Evolutionary conservation across 495 filamentous ascomycete species (phyloP).

Genomic region (Aspergillus nidulans): DNA sequence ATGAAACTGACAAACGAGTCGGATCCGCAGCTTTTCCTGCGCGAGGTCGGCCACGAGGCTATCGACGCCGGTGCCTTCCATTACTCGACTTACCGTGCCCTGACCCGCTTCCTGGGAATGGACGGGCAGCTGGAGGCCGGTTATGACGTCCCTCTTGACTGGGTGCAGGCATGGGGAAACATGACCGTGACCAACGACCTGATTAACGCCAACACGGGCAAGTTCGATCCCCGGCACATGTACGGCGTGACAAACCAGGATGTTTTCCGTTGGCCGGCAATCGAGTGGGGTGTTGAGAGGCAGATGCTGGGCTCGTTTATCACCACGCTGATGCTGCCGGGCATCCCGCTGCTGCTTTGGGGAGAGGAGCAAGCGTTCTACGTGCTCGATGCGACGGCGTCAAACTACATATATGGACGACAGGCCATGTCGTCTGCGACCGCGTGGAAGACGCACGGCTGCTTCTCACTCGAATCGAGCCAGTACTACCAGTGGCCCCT

Average conservation of each 20-base stretch:
- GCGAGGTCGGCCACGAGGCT: conserved; percentile 49
- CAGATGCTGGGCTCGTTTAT: conserved; percentile 59
- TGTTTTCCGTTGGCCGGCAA: conserved; percentile 67
- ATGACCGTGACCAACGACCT: conserved; percentile 61
- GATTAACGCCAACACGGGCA: conserved; percentile 58
- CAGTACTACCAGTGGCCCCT: conserved; percentile 60
- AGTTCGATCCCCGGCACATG: conserved; percentile 67
- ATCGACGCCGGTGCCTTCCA: conserved; percentile 66
- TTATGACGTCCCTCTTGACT: conserved; percentile 55
- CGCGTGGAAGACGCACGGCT: conserved; percentile 67
- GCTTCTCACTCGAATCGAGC: conserved; percentile 51
- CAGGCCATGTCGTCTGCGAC: conserved; percentile 60
- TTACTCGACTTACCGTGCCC: conserved; percentile 64
- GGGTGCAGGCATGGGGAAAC: conserved; percentile 53
- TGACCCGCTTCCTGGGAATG: conserved; percentile 63
- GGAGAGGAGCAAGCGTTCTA: conserved; percentile 71
- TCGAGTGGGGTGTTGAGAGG: conserved; percentile 57
- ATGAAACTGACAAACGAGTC: conserved; percentile 42
- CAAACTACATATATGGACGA: conserved; percentile 67
- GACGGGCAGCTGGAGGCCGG: conserved; percentile 58
- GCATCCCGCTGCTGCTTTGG: conserved; percentile 60
- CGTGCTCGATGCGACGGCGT: conserved; percentile 59
- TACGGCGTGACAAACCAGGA: conserved; percentile 71
- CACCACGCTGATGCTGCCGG: conserved; percentile 59
- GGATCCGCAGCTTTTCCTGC: conserved; percentile 48